A percentile compares a stretch with the other conserved stretches of the same genome.
These are phyloP conservation scores for Gossypium gossypioides DNA, from an alignment of 441 rosid species.

Conservation along the genomic window DNA sequence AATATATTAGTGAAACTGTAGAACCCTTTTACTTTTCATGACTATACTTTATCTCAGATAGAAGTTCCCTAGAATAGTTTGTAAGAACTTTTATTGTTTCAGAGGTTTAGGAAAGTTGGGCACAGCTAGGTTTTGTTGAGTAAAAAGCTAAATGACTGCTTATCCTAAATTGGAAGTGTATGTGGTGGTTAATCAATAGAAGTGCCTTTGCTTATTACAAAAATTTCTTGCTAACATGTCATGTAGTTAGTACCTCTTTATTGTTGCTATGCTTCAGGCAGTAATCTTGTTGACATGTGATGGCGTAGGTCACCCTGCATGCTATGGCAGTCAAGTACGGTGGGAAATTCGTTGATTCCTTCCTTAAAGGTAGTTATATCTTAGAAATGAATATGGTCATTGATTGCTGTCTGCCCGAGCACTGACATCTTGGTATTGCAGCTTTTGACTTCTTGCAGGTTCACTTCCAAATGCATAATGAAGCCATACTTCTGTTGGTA, in stretches of 20 bases:
- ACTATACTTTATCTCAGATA: not conserved
- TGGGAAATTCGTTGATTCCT: constrained; percentile 65
- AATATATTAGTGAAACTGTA: not conserved
- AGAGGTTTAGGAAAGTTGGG: not conserved
- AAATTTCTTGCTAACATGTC: not conserved
- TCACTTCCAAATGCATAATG: constrained; percentile 58
- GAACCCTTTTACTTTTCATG: not conserved
- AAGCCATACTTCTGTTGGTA: constrained; percentile 54
- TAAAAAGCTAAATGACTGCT: not conserved
- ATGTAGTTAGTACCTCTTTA: not conserved
- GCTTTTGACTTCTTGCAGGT: constrained; percentile 66
- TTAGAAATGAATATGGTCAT: not conserved
- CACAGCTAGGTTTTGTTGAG: not conserved
- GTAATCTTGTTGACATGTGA: constrained; percentile 5
- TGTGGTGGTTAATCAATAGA: not conserved
- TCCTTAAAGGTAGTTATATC: constrained; percentile 57
- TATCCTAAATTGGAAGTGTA: not conserved
- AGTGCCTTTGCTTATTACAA: not conserved
- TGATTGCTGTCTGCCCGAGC: constrained; percentile 11
- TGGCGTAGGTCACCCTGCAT: constrained; percentile 48
- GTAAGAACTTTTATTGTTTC: not conserved
- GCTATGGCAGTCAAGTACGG: constrained; percentile 82
- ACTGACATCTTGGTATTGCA: constrained; percentile 25
- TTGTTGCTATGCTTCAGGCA: not conserved
- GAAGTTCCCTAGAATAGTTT: not conserved